Conservation (phyloP, 2,329 filamentous ascomycete species). For the Emmonsiellopsis sp. region DNA sequence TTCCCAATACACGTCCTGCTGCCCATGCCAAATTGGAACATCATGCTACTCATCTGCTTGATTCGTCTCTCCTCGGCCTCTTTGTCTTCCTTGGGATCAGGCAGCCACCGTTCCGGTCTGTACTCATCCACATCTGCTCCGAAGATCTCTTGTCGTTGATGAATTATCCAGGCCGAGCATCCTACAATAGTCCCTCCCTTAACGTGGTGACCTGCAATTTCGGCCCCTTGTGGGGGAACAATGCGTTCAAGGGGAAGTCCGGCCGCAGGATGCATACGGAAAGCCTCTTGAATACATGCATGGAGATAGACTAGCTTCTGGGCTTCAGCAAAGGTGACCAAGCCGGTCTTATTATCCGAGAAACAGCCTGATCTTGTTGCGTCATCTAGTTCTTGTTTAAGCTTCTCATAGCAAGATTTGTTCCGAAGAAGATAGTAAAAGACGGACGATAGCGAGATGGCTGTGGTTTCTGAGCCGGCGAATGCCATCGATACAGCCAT, state of each 20-base stretch:
- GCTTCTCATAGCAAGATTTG: too few species aligned
- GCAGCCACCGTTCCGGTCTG: slow-evolving; percentile 18
- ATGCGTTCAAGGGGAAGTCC: slow-evolving; percentile 23
- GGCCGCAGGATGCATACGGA: slow-evolving; percentile 25
- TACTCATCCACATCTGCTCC: slow-evolving; percentile 17
- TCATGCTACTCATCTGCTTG: too few species aligned
- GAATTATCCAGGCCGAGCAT: slow-evolving; percentile 25
- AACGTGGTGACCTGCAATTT: slow-evolving; percentile 22
- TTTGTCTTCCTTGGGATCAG: not conserved
- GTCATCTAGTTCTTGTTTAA: too few species aligned
- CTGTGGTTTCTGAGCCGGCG: too few species aligned
- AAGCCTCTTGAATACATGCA: slow-evolving; percentile 32
- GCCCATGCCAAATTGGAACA: slow-evolving; percentile 36
- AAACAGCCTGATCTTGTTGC: too few species aligned
- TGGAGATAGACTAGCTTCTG: slow-evolving; percentile 27
- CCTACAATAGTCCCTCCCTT: slow-evolving; percentile 21
- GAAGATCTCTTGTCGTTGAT: slow-evolving; percentile 14
- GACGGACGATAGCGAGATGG: too few species aligned
- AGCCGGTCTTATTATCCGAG: too few species aligned
- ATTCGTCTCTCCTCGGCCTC: too few species aligned
- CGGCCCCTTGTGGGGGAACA: slow-evolving; percentile 23
- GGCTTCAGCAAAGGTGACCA: slow-evolving; percentile 18
- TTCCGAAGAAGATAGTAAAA: too few species aligned
- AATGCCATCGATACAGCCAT: too few species aligned
- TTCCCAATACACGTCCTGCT: slow-evolving; percentile 43